Percentiles rank a stretch among this genome's conserved stretches.
Conservation (phyloP, 768 basidiomycete genomes). For the Boletus rubescentipes region DNA sequence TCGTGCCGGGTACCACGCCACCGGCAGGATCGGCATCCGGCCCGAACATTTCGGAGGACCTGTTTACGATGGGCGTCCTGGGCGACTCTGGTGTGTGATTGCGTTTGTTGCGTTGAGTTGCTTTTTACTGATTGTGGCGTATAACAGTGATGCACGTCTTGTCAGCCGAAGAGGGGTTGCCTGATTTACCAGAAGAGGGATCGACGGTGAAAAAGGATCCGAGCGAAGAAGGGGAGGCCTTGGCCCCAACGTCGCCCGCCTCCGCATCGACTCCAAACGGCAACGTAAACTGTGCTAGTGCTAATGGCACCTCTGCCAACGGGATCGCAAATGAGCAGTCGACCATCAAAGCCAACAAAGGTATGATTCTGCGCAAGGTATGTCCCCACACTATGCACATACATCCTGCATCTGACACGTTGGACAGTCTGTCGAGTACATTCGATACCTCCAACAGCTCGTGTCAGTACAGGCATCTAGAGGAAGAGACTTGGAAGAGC, state of each 20-base stretch:
- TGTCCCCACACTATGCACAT: background rate
- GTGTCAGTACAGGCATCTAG: constrained; percentile 76
- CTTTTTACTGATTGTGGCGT: background rate
- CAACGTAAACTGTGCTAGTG: background rate
- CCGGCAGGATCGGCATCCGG: constrained; percentile 10
- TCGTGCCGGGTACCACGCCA: constrained; percentile 14
- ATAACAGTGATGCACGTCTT: constrained; percentile 26
- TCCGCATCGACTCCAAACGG: constrained; percentile 17
- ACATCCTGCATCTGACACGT: constrained; percentile 3
- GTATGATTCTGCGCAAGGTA: constrained; percentile 86
- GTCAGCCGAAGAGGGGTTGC: constrained; percentile 24
- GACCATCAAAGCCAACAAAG: constrained; percentile 89
- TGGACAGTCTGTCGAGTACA: constrained; percentile 46
- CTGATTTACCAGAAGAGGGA: constrained; percentile 31
- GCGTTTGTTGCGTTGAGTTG: background rate
- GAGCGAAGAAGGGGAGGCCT: constrained; percentile 27
- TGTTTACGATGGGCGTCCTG: constrained; percentile 21
- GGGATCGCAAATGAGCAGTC: constrained; percentile 30
- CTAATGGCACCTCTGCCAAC: no score
- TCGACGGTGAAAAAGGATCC: constrained; percentile 30
- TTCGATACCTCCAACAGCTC: constrained; percentile 82
- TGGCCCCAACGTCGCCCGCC: constrained; percentile 21
- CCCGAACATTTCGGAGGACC: constrained; percentile 16
- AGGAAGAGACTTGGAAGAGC: constrained; percentile 76
- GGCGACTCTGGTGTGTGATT: constrained; percentile 21